Evolutionary conservation across 139 green algal species (phyloP).

Genomic region (Micractinium sp.): DNA sequence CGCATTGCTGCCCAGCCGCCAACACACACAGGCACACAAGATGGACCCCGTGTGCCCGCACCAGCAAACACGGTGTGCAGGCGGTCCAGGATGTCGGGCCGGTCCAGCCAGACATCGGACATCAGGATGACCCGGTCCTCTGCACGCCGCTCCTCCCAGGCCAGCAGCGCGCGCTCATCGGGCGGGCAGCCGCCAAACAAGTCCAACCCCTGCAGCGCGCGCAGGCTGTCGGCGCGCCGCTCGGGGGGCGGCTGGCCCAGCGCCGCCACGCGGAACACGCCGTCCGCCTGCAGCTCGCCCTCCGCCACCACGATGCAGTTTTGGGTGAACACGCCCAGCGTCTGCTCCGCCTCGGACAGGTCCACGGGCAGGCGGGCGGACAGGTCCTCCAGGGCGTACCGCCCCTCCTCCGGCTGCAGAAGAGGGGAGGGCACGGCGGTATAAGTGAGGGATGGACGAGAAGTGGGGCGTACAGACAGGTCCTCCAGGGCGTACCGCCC

Average conservation of each 20-base stretch:
- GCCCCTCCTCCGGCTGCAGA: constrained; percentile 70
- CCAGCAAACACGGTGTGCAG: constrained; percentile 70
- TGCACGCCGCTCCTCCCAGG: constrained; percentile 39
- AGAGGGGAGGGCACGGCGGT: background rate
- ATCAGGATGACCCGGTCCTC: constrained; percentile 79
- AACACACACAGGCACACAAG: background rate
- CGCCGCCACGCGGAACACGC: constrained; percentile 69
- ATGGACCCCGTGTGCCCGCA: constrained; percentile 27
- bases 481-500: constrained; percentile 85
- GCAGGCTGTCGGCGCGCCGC: constrained; percentile 56
- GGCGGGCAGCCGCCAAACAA: constrained; percentile 80
- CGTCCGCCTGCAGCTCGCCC: constrained; percentile 71
- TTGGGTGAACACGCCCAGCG: constrained; percentile 83
- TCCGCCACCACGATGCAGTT: constrained; percentile 92
- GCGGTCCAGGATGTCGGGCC: constrained; percentile 58
- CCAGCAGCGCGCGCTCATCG: constrained; percentile 44
- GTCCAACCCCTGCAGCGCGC: constrained; percentile 74
- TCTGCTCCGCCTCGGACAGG: constrained; percentile 64
- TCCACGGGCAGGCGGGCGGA: constrained; percentile 80
- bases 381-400: constrained; percentile 84
- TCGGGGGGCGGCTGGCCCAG: constrained; percentile 82
- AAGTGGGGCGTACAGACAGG: constrained; percentile 60
- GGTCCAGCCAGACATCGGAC: constrained; percentile 88
- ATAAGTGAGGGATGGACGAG: constrained; percentile 66
- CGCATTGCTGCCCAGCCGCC: background rate